phyloP scores from a whole-genome alignment of 164 flowering plant genomes.

The Houttuynia cordata region DNA sequence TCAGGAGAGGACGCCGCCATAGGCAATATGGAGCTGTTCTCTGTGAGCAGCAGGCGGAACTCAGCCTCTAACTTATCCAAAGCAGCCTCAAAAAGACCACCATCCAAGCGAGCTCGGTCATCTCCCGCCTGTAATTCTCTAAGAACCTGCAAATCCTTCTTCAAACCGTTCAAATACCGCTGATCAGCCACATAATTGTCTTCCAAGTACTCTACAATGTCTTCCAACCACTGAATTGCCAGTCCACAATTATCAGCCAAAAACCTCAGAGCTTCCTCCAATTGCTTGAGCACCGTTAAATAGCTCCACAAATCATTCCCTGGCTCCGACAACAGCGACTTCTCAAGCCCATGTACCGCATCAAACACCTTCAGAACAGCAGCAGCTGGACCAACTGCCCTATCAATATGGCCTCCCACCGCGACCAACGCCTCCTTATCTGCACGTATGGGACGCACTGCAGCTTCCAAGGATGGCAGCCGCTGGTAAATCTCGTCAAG shows the following conservation, averaged over 20 bases:
- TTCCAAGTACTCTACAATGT: constrained; percentile 69
- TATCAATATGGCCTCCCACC: constrained; percentile 73
- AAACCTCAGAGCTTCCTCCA: constrained; percentile 74
- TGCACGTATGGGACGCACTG: constrained; percentile 67
- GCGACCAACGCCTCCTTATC: constrained; percentile 56
- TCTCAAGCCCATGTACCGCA: constrained; percentile 78
- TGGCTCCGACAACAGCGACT: constrained; percentile 58
- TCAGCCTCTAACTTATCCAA: constrained; percentile 64
- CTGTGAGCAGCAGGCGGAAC: constrained; percentile 50
- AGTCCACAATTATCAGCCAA: constrained; percentile 70
- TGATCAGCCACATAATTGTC: constrained; percentile 55
- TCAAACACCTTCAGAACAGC: constrained; percentile 85
- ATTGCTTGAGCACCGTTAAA: constrained; percentile 48
- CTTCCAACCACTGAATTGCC: constrained; percentile 90
- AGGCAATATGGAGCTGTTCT: constrained; percentile 58
- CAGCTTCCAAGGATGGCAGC: constrained; percentile 52
- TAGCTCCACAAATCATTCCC: constrained; percentile 53
- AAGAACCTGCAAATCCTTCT: constrained; percentile 46
- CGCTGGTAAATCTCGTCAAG: constrained; percentile 54
- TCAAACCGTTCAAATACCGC: constrained; percentile 39
- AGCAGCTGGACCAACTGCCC: constrained; percentile 85
- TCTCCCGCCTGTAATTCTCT: constrained; percentile 43
- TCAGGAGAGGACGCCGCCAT: constrained; percentile 34
- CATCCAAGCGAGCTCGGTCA: constrained; percentile 30
- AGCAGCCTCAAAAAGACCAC: constrained; percentile 68